A percentile compares a stretch with the other conserved stretches of the same genome.
Conservation (phyloP, 192 early-diverging fungal genomes). For the Coemansia sp. region DNA sequence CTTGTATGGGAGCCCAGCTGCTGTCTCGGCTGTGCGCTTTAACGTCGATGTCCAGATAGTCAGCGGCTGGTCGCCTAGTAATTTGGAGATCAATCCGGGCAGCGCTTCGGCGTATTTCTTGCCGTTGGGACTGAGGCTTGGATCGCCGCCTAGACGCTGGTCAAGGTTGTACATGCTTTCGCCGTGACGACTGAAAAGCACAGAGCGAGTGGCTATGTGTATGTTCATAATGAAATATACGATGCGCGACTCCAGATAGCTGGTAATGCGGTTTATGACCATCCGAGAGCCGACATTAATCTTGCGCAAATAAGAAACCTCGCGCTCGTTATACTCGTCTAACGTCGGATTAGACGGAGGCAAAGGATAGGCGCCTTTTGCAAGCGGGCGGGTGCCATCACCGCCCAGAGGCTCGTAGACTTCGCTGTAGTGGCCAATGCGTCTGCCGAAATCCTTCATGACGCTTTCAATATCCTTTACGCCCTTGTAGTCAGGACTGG, state of each 20-base stretch:
- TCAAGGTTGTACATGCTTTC: constrained; percentile 92
- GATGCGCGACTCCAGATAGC: constrained; percentile 94
- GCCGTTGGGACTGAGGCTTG: constrained; percentile 83
- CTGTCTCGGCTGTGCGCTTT: constrained; percentile 90
- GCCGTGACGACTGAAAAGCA: constrained; percentile 92
- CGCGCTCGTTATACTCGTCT: constrained; percentile 60
- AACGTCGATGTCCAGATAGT: constrained; percentile 98
- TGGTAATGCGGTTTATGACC: constrained; percentile 91
- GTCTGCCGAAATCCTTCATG: constrained; percentile 85
- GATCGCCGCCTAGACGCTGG: constrained; percentile 95
- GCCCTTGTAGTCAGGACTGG: constrained; percentile 90
- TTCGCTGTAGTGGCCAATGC: constrained; percentile 91
- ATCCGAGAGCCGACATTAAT: constrained; percentile 92
- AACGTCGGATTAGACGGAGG: constrained; percentile 44
- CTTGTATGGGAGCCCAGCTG: constrained; percentile 73
- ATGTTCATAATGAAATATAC: constrained; percentile 99
- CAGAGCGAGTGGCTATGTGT: constrained; percentile 90
- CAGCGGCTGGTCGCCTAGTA: constrained; percentile 72
- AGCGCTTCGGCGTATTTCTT: constrained; percentile 80
- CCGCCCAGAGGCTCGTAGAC: constrained; percentile 84
- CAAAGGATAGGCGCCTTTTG: constrained; percentile 51
- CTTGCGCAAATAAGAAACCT: constrained; percentile 87
- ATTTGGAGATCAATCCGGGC: constrained; percentile 75
- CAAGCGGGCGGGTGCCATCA: constrained; percentile 50
- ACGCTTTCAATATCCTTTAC: constrained; percentile 81